Percentiles rank a stretch among this genome's conserved stretches.
Evolutionary conservation across 129 eudicot species (phyloP).

Genomic region (Lactuca sativa): DNA sequence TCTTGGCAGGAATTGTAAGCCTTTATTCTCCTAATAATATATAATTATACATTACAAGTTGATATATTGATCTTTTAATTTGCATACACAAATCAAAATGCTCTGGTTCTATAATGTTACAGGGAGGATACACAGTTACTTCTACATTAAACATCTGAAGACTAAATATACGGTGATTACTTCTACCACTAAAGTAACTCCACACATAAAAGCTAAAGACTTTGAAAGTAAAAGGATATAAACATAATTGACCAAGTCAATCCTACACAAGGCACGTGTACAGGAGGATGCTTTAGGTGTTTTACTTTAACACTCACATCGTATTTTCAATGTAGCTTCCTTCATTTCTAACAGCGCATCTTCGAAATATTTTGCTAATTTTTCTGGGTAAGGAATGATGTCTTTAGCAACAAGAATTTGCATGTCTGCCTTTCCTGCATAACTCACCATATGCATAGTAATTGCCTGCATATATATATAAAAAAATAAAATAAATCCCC

Average conservation of each 20-base stretch:
- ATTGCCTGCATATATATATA: constrained; percentile 50
- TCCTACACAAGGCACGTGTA: too few relatives aligned
- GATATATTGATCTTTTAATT: neutral
- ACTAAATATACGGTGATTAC: too few relatives aligned
- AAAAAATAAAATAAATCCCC: neutral
- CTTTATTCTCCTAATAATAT: neutral
- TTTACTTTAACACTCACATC: neutral
- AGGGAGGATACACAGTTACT: neutral
- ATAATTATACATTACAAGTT: neutral
- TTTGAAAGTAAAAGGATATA: too few relatives aligned
- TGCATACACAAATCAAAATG: neutral
- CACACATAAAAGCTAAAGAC: too few relatives aligned
- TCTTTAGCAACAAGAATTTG: constrained; percentile 87
- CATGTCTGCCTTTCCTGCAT: constrained; percentile 78
- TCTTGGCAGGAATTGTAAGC: constrained; percentile 59
- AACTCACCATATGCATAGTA: constrained; percentile 86
- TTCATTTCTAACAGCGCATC: constrained; percentile 83
- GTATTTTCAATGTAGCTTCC: constrained; percentile 40
- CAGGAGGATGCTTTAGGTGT: too few relatives aligned
- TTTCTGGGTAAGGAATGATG: constrained; percentile 62
- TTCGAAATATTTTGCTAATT: constrained; percentile 72
- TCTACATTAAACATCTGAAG: too few relatives aligned
- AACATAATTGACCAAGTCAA: too few relatives aligned
- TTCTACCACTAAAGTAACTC: too few relatives aligned
- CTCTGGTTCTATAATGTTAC: neutral